Evolutionary conservation across 768 basidiomycete genomes (phyloP), one percentile per base, ranked within the genome.

Genomic region (Gloeophyllum trabeum): DNA sequence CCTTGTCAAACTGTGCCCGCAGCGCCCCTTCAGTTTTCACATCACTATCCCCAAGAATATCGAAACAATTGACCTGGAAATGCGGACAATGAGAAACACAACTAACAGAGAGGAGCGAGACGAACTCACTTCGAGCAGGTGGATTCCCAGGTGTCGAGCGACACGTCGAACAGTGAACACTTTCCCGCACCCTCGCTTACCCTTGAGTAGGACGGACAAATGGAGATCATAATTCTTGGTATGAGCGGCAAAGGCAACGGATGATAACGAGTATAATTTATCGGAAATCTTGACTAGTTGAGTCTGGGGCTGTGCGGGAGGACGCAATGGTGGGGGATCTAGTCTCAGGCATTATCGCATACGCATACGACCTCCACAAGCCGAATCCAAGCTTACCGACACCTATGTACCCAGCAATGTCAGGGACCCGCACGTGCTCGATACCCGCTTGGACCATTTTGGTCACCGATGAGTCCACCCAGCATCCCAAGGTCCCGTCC

Each of bases 171-270:
- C 73, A 4, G 72, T 61, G 0, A 81, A 81, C 46, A 75, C 76
- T 62, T 97, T 98, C 2, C 96, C 94, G 1, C 69, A 66, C 1
- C 93, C 92, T 42, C 83, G 66, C 0, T 78, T 66, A 0, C 94
- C 94, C 47, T 81, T 82, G 30, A 97, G 54, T 1, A 96, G 62
- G 5, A 93, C 63, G 1, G 84, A 79, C 6, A 90, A 60, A 35
- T 76, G 72, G 2, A 92, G 62, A 37, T 73, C 66, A 43, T 79
- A 82, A 41, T 74, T 67, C 13, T 74, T 56, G 3, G 81, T 75
- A 25, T 69, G 61, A 3, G 69, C 69, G 2, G 73, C 65, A 10
- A 82, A 61, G 13, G 77, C 67, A 0, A 88, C 80, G 18, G 71
- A 70, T 1, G 71, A 60, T 38, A 93, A 57, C n/a, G 73, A 64